phyloP scores from a whole-genome alignment of 495 filamentous ascomycete species.

The Pseudoneurospora amorphoporcata region DNA sequence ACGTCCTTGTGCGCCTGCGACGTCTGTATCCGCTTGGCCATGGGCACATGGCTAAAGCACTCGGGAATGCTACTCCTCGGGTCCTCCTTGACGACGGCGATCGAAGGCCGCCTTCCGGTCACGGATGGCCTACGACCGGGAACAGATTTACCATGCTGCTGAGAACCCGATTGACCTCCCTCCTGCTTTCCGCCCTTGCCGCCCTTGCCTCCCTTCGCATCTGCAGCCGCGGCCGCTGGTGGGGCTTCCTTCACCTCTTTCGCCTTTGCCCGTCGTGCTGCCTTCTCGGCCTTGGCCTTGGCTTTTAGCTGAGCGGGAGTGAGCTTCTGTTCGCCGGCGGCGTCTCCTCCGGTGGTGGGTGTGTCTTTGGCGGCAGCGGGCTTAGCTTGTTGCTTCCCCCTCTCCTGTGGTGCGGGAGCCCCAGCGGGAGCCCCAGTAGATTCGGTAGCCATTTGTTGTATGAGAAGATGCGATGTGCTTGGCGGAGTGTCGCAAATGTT shows the following conservation, averaged over 20 bases:
- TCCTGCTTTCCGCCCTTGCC: slow-evolving; percentile 39
- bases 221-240: slow-evolving; percentile 9
- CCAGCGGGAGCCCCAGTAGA: slow-evolving; percentile 9
- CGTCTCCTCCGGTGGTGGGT: not conserved
- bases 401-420: not conserved
- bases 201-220: slow-evolving; percentile 30
- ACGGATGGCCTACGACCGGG: slow-evolving; percentile 26
- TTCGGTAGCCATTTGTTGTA: slow-evolving; percentile 17
- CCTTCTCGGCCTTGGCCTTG: slow-evolving; percentile 68
- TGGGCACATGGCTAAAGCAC: slow-evolving; percentile 79
- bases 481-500: not conserved
- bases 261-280: slow-evolving; percentile 56
- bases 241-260: slow-evolving; percentile 34
- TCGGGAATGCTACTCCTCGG: slow-evolving; percentile 43
- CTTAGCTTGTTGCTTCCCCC: not conserved
- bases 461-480: not conserved
- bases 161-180: slow-evolving; percentile 21
- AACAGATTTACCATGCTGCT: slow-evolving; percentile 21
- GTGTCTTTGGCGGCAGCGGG: slow-evolving; percentile 1
- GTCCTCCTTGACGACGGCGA: slow-evolving; percentile 38
- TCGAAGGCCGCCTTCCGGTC: slow-evolving; percentile 27
- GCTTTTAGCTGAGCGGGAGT: slow-evolving; percentile 65
- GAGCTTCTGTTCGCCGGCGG: slow-evolving; percentile 30
- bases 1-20: slow-evolving; percentile 78
- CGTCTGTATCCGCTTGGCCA: slow-evolving; percentile 60